Base-by-base conservation (phyloP, 345 rosid species). In the Lepidium sativum region DNA sequence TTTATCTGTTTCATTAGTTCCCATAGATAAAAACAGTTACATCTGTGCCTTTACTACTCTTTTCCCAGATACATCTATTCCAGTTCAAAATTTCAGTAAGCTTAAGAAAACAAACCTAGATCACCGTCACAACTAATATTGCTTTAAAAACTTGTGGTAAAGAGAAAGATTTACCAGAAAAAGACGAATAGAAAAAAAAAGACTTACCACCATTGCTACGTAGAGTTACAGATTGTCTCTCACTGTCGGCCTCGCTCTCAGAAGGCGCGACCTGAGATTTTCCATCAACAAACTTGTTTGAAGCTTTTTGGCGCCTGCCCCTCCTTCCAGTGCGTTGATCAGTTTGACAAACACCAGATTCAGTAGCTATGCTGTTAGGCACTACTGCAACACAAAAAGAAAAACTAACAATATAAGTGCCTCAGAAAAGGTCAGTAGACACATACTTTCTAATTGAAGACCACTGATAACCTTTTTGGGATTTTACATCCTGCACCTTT, bases 221-320 rank as follows among this genome's bases (percentile, higher is more conserved):
- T 18, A 53, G 54, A 60, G 75, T 60, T 50, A 75, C 80, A 16
- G 62, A 67, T 33, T 53, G 59, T 71, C 63, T 62, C 72, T 44
- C 78, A 44, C 53, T 43, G 2, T 65, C 48, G 17, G 66, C 74
- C 71, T 84, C 83, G 73, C 72, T 86, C 20, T 75, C 89, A 9
- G 80, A 79, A 42, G 77, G 67, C 70, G 39, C 2, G 6, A 48
- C 74, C 61, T 54, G 81, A 66, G 38, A 69, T 72, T 79, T 83
- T 63, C 79, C 86, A 65, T 86, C 89, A 70, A 47, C 58, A 72
- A 79, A 47, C 79, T 76, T 82, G 71, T 76, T 61, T 47, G 85
- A 80, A 78, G 73, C 80, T 79, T 75, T 94, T 59, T 83, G 92
- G 51, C 95, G 88, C 77, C 96, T 86, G 66, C 83, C 60, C 74